A percentile compares a stretch with the other conserved stretches of the same genome.
Conservation (phyloP, 371 early-diverging fungal genomes). For the Dichotomocladium elegans region DNA sequence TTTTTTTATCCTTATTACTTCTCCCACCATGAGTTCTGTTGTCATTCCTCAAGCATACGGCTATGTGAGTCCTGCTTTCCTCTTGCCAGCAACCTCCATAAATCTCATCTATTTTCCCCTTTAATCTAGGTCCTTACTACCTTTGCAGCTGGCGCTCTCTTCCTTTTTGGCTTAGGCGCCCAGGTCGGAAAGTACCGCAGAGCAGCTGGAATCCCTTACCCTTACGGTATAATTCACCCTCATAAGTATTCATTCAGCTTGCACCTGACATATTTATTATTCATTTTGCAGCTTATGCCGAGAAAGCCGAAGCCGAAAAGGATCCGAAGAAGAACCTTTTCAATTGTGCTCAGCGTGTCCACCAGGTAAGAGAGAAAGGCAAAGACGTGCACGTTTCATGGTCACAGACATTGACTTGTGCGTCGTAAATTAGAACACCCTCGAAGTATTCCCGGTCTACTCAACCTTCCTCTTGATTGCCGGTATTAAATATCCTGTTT, state of each 20-base stretch:
- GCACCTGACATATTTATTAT: not conserved
- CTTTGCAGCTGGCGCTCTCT: constrained; percentile 34
- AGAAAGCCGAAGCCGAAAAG: constrained; percentile 50
- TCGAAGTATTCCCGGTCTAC: constrained; percentile 34
- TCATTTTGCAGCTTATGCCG: constrained; percentile 47
- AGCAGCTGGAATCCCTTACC: constrained; percentile 58
- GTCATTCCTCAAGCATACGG: constrained; percentile 56
- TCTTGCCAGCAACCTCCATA: no score
- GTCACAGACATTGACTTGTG: not conserved
- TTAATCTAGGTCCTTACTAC: constrained; percentile 37
- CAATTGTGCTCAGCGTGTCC: constrained; percentile 70
- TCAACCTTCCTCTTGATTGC: constrained; percentile 33
- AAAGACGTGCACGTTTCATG: not conserved
- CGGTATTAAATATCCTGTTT: constrained; percentile 46
- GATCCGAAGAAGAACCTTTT: constrained; percentile 54
- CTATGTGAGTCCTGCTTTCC: constrained; percentile 51
- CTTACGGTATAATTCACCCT: constrained; percentile 39
- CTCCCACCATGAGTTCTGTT: constrained; percentile 37
- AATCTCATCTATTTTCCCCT: not conserved
- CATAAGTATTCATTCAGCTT: not conserved
- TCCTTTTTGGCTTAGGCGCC: constrained; percentile 43
- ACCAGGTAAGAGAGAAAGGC: constrained; percentile 33
- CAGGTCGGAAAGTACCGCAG: constrained; percentile 57
- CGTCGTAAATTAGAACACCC: constrained; percentile 17
- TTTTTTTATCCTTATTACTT: not conserved